phyloP scores from a whole-genome alignment of 169 alveolate species.

The Plasmodium relictum region DNA sequence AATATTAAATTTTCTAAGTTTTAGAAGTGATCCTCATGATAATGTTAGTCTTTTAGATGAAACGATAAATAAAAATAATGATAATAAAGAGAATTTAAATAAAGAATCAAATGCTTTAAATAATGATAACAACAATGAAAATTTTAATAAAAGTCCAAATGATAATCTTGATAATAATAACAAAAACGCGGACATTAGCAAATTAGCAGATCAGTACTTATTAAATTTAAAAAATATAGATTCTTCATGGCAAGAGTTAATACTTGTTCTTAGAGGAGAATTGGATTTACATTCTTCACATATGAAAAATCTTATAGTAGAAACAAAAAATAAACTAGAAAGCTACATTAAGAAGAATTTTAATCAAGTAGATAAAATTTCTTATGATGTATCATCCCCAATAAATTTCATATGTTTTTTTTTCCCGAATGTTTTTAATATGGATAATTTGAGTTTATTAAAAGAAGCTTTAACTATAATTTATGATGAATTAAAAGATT shows the following conservation, averaged over 20 bases:
- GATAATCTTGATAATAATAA: not conserved
- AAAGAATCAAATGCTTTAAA: not conserved
- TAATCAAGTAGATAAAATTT: constrained; percentile 22
- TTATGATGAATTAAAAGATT: constrained; percentile 24
- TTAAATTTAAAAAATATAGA: constrained; percentile 22
- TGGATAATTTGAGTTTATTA: constrained; percentile 35
- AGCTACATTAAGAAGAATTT: constrained; percentile 31
- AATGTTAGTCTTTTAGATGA: not conserved
- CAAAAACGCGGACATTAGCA: constrained; percentile 7
- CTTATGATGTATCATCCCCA: constrained; percentile 47
- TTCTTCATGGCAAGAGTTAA: constrained; percentile 47
- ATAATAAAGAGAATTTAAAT: not conserved
- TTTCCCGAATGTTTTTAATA: constrained; percentile 62
- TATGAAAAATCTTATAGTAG: constrained; percentile 26
- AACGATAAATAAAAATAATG: constrained; percentile 1
- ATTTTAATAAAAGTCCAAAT: not conserved
- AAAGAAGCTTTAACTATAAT: constrained; percentile 54
- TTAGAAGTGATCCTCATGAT: constrained; percentile 4
- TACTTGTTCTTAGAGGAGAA: constrained; percentile 45
- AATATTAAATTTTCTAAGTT: not conserved
- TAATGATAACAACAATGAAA: not conserved
- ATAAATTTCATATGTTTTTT: constrained; percentile 68
- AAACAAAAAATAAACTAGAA: constrained; percentile 19
- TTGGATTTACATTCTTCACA: constrained; percentile 29
- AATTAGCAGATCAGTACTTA: constrained; percentile 56